A percentile compares a stretch with the other conserved stretches of the same genome.
These are phyloP conservation scores for Bretziella fagacearum DNA, from an alignment of 2,329 filamentous ascomycete species.

Conservation along the genomic window DNA sequence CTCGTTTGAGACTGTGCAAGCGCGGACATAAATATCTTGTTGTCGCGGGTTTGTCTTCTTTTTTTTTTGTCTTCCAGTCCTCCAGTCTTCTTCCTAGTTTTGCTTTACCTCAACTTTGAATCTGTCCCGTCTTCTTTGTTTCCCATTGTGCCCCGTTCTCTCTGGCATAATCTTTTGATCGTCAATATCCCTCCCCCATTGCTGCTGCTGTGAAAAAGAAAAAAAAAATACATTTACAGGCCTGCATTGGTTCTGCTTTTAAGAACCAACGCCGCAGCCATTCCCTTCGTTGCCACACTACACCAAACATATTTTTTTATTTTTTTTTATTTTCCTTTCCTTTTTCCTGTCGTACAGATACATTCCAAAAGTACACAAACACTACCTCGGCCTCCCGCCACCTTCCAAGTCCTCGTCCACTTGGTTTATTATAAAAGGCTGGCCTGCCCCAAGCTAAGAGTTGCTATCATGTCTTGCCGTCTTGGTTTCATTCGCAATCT, in stretches of 20 bases:
- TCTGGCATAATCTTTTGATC: not conserved
- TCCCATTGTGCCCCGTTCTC: not conserved
- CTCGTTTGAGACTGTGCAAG: constrained; percentile 6
- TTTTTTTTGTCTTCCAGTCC: not conserved
- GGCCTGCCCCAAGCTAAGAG: not conserved
- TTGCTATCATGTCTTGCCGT: constrained; percentile 11
- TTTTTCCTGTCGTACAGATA: constrained; percentile 1
- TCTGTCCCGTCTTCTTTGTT: not conserved
- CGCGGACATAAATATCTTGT: constrained; percentile 10
- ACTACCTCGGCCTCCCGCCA: not conserved
- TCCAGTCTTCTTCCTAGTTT: not conserved
- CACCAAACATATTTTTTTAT: not conserved
- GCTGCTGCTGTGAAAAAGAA: not conserved
- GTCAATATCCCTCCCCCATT: not conserved
- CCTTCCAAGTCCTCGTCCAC: not conserved
- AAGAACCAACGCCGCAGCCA: not conserved
- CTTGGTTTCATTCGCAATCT: constrained; percentile 9
- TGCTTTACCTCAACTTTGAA: not conserved
- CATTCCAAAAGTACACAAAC: not conserved
- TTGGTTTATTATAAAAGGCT: constrained; percentile 13
- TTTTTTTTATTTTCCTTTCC: not conserved
- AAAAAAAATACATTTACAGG: not conserved
- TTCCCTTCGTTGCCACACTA: not conserved
- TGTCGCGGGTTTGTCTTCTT: not conserved
- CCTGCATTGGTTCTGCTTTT: constrained; percentile 2